Base-by-base conservation (phyloP, 257 asterid genomes). In the Solanum virginianum region DNA sequence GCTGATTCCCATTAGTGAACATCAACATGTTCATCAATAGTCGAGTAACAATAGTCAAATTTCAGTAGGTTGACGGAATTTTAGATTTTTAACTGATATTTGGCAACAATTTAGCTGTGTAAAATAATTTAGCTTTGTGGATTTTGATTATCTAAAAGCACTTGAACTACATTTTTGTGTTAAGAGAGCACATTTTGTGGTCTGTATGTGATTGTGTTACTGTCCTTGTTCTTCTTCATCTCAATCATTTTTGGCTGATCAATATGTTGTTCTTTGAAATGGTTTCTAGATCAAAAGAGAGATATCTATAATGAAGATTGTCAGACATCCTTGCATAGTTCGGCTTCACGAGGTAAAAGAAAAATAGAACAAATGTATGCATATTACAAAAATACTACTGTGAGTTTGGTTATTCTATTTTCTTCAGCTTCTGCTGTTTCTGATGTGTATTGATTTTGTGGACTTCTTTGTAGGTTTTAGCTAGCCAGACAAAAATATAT, bases 281-380 rank as follows among this genome's bases (percentile, higher is more conserved):
- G 84, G 83, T 88, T 90, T 22, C 84, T 89, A 94, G 99, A 94
- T 95, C 77, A 92, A 95, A 89, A 89, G 95, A 85, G 99, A 95
- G 91, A 95, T 95, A 70, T 95, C 98, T 72, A 90, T 95, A 65
- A 95, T 95, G 99, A 95, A 95, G 95, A 93, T 95, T 82, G 95
- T 95, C 84, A 89, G 98, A 83, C 99, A 95, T 91, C 98, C 98
- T 41, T 88, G 91, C 87, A 90, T 95, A 65, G 96, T 95, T 72
- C 89, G 92, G 90, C 93, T 94, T 84, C 95, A 95, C 80, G 99
- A 95, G 98, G 99, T 95, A 90, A 83, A 79, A 75, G 43, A 47
- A 22, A 22, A 74, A 49, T 49, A 5, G 47, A 51, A 53, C 15
- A 26, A 51, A 15, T 26, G 1, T 51, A 16, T 10, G 47, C 10